Conservation (phyloP, 495 filamentous ascomycete species). For the Clohesyomyces aquaticus region DNA sequence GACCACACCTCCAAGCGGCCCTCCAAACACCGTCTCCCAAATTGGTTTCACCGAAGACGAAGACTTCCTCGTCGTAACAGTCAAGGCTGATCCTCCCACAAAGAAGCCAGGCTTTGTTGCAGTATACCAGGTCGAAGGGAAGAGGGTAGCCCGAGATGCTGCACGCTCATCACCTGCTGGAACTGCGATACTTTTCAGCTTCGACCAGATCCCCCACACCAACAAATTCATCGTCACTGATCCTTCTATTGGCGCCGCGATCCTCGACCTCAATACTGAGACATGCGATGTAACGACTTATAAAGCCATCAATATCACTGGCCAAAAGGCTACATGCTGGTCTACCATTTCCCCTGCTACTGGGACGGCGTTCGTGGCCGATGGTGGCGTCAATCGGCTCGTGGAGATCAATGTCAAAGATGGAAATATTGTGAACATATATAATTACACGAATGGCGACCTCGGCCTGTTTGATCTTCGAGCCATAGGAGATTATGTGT, state of each 20-base stretch:
- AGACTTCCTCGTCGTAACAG: constrained; percentile 4
- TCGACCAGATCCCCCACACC: constrained; percentile 10
- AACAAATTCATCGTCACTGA: constrained; percentile 14
- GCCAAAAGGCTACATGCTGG: constrained; percentile 23
- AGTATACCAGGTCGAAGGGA: background rate
- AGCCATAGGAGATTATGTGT: constrained; percentile 5
- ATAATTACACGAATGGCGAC: background rate
- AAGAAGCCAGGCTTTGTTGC: constrained; percentile 12
- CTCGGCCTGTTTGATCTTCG: background rate
- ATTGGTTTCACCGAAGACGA: constrained; percentile 16
- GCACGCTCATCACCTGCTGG: constrained; percentile 7
- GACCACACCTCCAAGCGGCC: constrained; percentile 14
- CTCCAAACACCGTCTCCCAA: constrained; percentile 16
- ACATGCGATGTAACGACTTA: background rate
- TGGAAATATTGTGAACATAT: background rate
- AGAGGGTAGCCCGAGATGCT: background rate
- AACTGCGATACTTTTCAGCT: constrained; percentile 10
- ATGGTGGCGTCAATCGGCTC: constrained; percentile 4
- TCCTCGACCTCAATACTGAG: background rate
- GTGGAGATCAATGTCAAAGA: constrained; percentile 5
- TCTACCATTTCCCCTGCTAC: constrained; percentile 1
- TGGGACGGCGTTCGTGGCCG: constrained; percentile 14
- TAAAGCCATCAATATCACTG: constrained; percentile 2
- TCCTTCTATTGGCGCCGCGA: constrained; percentile 13
- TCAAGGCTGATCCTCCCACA: constrained; percentile 11